Percentiles rank a stretch among this genome's conserved stretches.
Evolutionary conservation across 345 rosid species (phyloP).

Genomic region (Aethionema arabicum): DNA sequence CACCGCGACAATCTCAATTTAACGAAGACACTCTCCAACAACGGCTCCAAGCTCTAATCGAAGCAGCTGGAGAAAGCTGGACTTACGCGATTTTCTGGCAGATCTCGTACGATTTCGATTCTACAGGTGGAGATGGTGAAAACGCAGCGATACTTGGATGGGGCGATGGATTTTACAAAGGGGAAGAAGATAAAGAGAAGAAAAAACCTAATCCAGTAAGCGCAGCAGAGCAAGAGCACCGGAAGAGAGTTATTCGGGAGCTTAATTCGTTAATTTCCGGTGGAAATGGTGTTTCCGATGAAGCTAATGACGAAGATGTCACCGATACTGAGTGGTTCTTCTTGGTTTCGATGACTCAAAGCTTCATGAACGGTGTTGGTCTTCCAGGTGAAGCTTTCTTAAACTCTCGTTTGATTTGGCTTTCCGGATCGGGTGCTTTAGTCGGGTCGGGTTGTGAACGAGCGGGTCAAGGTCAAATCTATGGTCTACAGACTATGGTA

Average conservation of each 20-base stretch:
- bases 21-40: conserved; percentile 91
- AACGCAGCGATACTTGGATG: conserved; percentile 62
- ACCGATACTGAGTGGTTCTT: conserved; percentile 99
- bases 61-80: conserved; percentile 76
- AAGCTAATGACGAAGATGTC: conserved; percentile 82
- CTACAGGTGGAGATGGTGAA: conserved; percentile 43
- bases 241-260: conserved; percentile 83
- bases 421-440: conserved; percentile 64
- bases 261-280: conserved; percentile 91
- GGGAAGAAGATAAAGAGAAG: conserved; percentile 76
- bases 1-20: conserved; percentile 31
- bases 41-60: conserved; percentile 83
- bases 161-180: conserved; percentile 98
- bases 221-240: conserved; percentile 75
- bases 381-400: conserved; percentile 75
- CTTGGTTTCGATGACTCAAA: conserved; percentile 93
- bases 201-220: conserved; percentile 34
- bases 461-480: conserved; percentile 70
- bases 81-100: conserved; percentile 99
- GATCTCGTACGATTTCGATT: conserved; percentile 61
- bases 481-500: conserved; percentile 81
- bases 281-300: conserved; percentile 41
- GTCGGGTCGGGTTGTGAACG: conserved; percentile 68
- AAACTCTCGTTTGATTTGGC: conserved; percentile 65
- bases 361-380: conserved; percentile 70